Evolutionary conservation across 306 rosid genomes (phyloP).

Genomic region (Glycine tomentella): DNA sequence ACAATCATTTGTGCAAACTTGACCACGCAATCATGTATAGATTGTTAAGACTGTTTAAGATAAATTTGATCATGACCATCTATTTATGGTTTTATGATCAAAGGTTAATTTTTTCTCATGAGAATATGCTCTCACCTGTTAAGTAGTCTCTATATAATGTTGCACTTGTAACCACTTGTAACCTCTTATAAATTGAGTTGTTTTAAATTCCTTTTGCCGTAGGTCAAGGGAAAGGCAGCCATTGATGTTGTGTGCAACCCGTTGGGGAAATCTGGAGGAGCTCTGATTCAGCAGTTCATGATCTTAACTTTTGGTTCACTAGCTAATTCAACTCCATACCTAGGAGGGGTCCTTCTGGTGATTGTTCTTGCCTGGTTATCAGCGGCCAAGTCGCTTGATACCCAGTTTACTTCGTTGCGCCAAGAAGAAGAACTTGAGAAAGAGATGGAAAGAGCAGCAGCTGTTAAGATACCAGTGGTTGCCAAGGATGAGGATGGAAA

Average conservation of each 20-base stretch:
- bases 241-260: conserved; percentile 99
- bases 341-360: conserved; percentile 87
- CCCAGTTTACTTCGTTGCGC: conserved; percentile 79
- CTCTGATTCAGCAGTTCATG: conserved; percentile 97
- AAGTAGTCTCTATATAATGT: not conserved
- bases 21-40: not conserved
- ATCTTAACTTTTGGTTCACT: conserved; percentile 92
- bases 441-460: conserved; percentile 82
- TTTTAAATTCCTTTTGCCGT: conserved; percentile 39
- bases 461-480: conserved; percentile 80
- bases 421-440: conserved; percentile 92
- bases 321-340: conserved; percentile 94
- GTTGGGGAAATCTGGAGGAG: conserved; percentile 95
- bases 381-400: conserved; percentile 89
- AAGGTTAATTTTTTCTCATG: not conserved
- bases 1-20: conserved; percentile 35
- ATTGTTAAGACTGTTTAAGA: conserved; percentile 46
- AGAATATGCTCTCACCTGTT: not conserved
- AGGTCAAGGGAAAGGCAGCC: conserved; percentile 99
- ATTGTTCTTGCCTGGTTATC: conserved; percentile 87
- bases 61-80: not conserved
- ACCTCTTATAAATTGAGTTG: too few relatives aligned
- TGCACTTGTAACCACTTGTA: not conserved
- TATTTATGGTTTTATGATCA: conserved; percentile 12
- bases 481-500: conserved; percentile 60